These are phyloP conservation scores for Penstemon eatonii DNA, from an alignment of 257 asterid genomes.

Conservation along the genomic window DNA sequence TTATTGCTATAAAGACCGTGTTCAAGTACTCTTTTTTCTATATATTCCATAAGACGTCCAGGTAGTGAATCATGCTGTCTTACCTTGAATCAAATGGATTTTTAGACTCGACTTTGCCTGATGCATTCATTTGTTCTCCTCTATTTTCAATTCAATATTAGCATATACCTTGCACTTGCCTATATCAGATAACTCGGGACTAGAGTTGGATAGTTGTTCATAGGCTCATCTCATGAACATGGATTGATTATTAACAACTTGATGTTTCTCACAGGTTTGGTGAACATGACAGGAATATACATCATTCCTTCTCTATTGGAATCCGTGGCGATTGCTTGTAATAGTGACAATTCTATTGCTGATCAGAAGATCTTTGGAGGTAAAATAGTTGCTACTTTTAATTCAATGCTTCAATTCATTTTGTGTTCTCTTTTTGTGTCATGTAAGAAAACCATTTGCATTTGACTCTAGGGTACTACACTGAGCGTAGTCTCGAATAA, in stretches of 20 bases:
- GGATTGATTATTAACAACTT: conserved; percentile 15
- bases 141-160: too few species aligned
- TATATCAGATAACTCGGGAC: too few species aligned
- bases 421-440: background rate
- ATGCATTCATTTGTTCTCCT: too few species aligned
- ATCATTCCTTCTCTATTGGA: conserved; percentile 25
- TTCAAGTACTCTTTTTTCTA: background rate
- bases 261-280: conserved; percentile 23
- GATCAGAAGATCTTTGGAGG: conserved; percentile 48
- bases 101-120: too few species aligned
- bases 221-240: background rate
- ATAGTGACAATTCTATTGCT: conserved; percentile 32
- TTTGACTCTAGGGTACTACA: conserved; percentile 57
- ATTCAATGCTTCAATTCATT: background rate
- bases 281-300: conserved; percentile 36
- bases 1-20: background rate
- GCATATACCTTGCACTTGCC: too few species aligned
- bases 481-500: conserved; percentile 57
- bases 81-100: too few species aligned
- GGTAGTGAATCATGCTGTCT: too few species aligned
- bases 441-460: background rate
- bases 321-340: conserved; percentile 33
- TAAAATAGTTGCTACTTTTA: background rate
- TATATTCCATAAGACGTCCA: background rate
- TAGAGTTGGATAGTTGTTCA: background rate